These are phyloP conservation scores for Dactylella cylindrospora DNA, from an alignment of 2,329 filamentous ascomycete genomes.

Conservation along the genomic window DNA sequence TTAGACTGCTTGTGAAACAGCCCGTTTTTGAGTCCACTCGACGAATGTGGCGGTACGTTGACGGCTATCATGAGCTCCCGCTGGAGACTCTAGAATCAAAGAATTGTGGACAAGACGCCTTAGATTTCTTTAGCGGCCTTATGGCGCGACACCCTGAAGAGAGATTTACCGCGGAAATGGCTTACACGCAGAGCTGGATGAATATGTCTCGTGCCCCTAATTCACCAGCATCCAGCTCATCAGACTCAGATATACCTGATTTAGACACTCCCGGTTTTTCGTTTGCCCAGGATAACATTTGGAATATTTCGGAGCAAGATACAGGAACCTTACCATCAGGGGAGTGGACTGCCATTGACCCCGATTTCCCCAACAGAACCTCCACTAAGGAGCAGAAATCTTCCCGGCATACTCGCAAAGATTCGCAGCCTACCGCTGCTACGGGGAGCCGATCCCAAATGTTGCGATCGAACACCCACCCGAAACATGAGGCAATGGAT, in stretches of 20 bases:
- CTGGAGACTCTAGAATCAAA: neutral
- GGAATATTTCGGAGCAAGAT: no score
- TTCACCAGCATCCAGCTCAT: slow-evolving; percentile 1
- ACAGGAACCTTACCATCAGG: no score
- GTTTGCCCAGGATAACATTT: slow-evolving; percentile 1
- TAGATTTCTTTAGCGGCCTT: neutral
- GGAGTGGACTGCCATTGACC: no score
- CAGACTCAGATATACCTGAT: slow-evolving; percentile 6
- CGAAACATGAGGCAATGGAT: no score
- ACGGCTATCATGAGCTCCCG: neutral
- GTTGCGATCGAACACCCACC: no score
- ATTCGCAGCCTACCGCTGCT: no score
- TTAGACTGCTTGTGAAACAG: neutral
- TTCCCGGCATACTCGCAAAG: no score
- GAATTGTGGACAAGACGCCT: neutral
- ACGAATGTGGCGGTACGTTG: slow-evolving; percentile 6
- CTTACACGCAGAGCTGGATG: slow-evolving; percentile 4
- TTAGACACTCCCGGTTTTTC: slow-evolving; percentile 7
- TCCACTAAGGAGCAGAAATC: no score
- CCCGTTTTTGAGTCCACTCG: slow-evolving; percentile 8
- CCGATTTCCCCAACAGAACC: no score
- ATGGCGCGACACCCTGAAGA: neutral
- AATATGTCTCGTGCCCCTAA: neutral
- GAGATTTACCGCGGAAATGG: slow-evolving; percentile 3
- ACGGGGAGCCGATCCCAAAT: no score